phyloP scores from a whole-genome alignment of 768 basidiomycete genomes.

The Auriscalpium orientale region DNA sequence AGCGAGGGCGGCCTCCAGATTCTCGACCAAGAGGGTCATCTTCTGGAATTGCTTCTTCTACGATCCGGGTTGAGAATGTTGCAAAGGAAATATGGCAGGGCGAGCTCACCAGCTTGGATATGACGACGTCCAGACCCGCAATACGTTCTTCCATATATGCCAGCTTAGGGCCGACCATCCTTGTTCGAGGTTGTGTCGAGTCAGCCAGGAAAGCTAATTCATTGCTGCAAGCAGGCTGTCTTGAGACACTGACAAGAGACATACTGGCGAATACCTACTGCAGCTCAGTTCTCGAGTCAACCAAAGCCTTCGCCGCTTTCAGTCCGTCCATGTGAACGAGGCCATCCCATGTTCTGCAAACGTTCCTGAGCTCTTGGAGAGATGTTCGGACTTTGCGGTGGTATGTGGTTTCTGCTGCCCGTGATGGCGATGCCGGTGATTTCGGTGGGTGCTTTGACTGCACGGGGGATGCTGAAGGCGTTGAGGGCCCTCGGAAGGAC shows the following conservation, averaged over 20 bases:
- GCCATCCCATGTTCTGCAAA: conserved; percentile 75
- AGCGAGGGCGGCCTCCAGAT: conserved; percentile 51
- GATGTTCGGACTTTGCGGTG: conserved; percentile 70
- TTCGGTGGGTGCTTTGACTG: conserved; percentile 29
- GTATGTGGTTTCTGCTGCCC: conserved; percentile 58
- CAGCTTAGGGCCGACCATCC: conserved; percentile 59
- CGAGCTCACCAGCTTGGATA: conserved; percentile 56
- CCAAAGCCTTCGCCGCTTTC: conserved; percentile 60
- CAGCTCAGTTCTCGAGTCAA: conserved; percentile 77
- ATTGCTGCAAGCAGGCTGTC: conserved; percentile 39
- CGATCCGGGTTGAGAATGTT: neutral
- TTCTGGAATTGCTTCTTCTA: conserved; percentile 68
- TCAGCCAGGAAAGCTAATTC: conserved; percentile 45
- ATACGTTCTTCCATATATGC: conserved; percentile 61
- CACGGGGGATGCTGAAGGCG: conserved; percentile 63
- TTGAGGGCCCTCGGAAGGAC: conserved; percentile 76
- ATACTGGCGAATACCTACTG: conserved; percentile 45
- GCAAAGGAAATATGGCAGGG: neutral
- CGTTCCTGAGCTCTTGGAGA: conserved; percentile 57
- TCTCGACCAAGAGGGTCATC: conserved; percentile 58
- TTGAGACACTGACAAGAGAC: neutral
- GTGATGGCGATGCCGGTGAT: conserved; percentile 36
- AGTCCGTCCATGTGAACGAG: conserved; percentile 74
- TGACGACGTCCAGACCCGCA: conserved; percentile 46
- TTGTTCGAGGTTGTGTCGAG: conserved; percentile 46